phyloP scores from a whole-genome alignment of 768 basidiomycete genomes.

The Mycena leptocephala region DNA sequence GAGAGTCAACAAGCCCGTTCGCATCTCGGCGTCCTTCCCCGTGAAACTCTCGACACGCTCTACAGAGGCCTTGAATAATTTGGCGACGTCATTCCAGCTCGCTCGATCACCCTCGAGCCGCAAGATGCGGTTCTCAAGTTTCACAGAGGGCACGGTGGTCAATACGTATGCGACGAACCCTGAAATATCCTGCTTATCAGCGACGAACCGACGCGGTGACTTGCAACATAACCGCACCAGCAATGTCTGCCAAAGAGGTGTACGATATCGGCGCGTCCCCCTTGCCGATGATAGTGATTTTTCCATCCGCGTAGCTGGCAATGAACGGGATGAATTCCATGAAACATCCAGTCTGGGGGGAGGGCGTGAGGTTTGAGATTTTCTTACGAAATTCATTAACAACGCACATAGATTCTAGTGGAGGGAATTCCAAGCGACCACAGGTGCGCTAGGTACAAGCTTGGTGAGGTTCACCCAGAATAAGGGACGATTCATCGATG shows the following conservation, averaged over 20 bases:
- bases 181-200: constrained; percentile 26
- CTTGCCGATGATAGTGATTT: constrained; percentile 48
- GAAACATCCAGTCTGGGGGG: constrained; percentile 50
- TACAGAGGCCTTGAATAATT: constrained; percentile 38
- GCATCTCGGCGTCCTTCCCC: constrained; percentile 14
- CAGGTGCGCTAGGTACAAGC: constrained; percentile 42
- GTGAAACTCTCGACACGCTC: constrained; percentile 35
- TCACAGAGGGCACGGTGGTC: constrained; percentile 45
- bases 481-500: background rate
- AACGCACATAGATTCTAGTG: constrained; percentile 49
- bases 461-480: background rate
- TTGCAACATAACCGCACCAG: constrained; percentile 39
- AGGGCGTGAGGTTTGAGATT: background rate
- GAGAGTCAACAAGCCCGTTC: constrained; percentile 3
- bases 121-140: constrained; percentile 50
- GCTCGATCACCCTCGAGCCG: constrained; percentile 55
- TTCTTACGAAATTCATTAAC: background rate
- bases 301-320: constrained; percentile 44
- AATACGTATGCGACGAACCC: constrained; percentile 55
- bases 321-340: constrained; percentile 48
- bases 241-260: constrained; percentile 51
- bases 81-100: constrained; percentile 43
- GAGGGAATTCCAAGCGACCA: constrained; percentile 49
- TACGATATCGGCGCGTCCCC: constrained; percentile 47
- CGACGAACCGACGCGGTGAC: background rate